Conservation (phyloP, 441 rosid species). For the Euphorbia corollata region DNA sequence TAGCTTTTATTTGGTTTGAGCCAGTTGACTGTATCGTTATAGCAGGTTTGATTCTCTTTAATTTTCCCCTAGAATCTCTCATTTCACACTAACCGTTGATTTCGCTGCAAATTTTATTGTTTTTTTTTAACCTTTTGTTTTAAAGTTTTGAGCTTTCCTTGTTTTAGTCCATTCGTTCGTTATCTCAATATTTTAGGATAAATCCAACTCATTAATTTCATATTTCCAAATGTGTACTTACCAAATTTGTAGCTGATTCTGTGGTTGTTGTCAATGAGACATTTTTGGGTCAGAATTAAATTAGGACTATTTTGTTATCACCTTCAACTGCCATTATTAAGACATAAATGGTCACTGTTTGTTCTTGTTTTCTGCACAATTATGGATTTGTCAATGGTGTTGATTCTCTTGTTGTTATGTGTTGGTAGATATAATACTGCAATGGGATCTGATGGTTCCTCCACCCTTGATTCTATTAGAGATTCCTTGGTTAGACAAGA, state of each 20-base stretch:
- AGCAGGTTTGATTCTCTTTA: not conserved
- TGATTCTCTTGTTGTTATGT: slow-evolving; percentile 14
- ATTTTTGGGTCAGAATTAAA: slow-evolving; percentile 1
- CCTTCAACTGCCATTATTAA: not conserved
- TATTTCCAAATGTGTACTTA: not conserved
- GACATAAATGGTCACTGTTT: not conserved
- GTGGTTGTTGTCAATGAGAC: slow-evolving; percentile 12
- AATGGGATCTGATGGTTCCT: slow-evolving; percentile 20
- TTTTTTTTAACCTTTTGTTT: not conserved
- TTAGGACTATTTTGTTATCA: not conserved
- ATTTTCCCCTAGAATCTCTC: not conserved
- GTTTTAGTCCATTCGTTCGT: slow-evolving; percentile 1
- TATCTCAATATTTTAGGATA: not conserved
- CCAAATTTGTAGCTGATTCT: not conserved
- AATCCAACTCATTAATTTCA: slow-evolving; percentile 6
- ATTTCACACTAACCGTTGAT: not conserved
- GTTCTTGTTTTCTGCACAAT: not conserved
- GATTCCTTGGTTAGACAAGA: slow-evolving; percentile 69
- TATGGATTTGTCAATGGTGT: slow-evolving; percentile 10
- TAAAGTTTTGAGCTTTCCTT: slow-evolving; percentile 3
- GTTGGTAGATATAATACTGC: slow-evolving; percentile 27
- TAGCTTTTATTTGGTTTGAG: not conserved
- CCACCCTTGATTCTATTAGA: slow-evolving; percentile 51
- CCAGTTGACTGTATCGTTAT: not conserved
- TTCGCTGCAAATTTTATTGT: not conserved